Conservation (phyloP, 176 grass and related monocot genomes). For the Musa beccarii region DNA sequence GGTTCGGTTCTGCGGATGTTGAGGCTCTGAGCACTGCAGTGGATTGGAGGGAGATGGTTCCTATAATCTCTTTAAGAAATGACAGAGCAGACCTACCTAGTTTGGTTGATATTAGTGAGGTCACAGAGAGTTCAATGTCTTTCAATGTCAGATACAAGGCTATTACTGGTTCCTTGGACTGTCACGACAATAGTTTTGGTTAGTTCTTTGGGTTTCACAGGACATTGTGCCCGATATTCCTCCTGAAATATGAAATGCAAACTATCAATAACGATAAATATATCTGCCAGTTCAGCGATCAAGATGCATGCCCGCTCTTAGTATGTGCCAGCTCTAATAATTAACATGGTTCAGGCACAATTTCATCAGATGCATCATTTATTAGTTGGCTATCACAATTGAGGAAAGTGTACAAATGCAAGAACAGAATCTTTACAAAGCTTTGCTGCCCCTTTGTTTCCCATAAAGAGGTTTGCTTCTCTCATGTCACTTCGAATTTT, state of each 20-base stretch:
- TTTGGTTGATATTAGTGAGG: slow-evolving; percentile 5
- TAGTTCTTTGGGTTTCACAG: background rate
- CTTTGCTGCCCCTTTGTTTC: background rate
- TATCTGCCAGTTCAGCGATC: background rate
- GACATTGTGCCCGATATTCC: background rate
- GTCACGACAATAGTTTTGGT: background rate
- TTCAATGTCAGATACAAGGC: slow-evolving; percentile 3
- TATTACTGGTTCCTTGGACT: slow-evolving; percentile 5
- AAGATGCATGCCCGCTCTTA: background rate
- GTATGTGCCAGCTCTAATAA: background rate
- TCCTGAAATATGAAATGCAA: background rate
- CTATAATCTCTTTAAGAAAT: slow-evolving; percentile 8
- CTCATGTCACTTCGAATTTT: background rate
- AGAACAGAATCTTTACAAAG: background rate
- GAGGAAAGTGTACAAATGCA: background rate
- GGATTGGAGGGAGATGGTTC: background rate
- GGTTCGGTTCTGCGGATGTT: slow-evolving; percentile 50
- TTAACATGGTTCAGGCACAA: background rate
- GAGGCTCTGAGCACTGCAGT: slow-evolving; percentile 31
- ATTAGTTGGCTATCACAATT: background rate
- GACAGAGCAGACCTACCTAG: background rate
- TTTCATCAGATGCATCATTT: background rate
- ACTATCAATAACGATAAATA: slow-evolving; percentile 8
- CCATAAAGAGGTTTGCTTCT: background rate
- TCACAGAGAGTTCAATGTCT: background rate